Evolutionary conservation across 2,329 filamentous ascomycete genomes (phyloP), one percentile per base, ranked within the genome.

Genomic region (Alternaria infectoria): DNA sequence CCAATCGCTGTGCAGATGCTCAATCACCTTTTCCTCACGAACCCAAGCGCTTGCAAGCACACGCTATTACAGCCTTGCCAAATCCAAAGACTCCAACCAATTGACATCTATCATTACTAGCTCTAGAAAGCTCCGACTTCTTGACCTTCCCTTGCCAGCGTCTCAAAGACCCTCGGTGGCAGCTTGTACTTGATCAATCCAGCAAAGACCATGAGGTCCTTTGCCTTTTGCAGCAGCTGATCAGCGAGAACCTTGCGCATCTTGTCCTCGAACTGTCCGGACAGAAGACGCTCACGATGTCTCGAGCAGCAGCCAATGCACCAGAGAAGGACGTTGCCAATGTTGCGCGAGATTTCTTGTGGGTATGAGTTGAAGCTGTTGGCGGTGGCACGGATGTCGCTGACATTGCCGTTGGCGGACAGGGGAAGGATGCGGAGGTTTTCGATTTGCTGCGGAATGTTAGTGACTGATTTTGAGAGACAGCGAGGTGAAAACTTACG

Each of bases 301-400:
- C 89, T 87, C 54, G 91, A 90, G 80, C 94, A 96, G 82, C 92
- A 93, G 45, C 91, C 87, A 69, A 99, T 93, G 54, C 93, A 93
- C 96, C 96, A 98, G 83, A 97, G 91, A 67, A 99, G 87, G 66
- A 98, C 85, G 79, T 95, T 93, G 17, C 95, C 95, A 72, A 97
- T 90, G 74, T 96, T 97, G 77, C 93, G 90, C 3, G 94, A 91
- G 44, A 99, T 91, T 8, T 93, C 88, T 69, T 93, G 89, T 5
- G 93, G 88, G 44, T 97, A 86, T 2, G 87, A 85, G 15, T 92
- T 88, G 82, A 99, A 98, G 65, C 90, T 90, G 72, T 92, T 89
- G 1, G 95, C 93, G 64, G 90, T 90, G 68, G 86, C 86, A 67
- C 96, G 92, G 81, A 99, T 95, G 52, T 86, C 87, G 72, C 89